Conservation (phyloP, 257 asterid genomes). For the Petunia axillaris region DNA sequence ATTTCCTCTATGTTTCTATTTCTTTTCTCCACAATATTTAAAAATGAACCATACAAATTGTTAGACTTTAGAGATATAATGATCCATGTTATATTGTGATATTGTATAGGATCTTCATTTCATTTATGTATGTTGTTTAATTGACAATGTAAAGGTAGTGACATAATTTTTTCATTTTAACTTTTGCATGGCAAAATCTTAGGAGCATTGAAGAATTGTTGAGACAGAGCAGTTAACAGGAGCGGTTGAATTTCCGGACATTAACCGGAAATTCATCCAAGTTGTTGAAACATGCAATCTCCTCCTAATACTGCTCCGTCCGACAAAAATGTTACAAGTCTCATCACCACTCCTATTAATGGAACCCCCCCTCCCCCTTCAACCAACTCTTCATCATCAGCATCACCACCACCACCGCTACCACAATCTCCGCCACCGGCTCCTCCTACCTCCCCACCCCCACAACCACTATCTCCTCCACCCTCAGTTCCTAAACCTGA, state of each 20-base stretch:
- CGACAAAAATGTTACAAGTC: background rate
- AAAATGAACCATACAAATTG: background rate
- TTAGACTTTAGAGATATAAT: no score
- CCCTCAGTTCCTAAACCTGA: slow-evolving; percentile 19
- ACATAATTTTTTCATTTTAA: background rate
- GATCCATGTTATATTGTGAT: background rate
- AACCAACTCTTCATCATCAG: slow-evolving; percentile 27
- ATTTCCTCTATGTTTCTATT: background rate
- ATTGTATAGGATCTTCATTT: background rate
- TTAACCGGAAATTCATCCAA: slow-evolving; percentile 32
- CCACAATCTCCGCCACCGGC: slow-evolving; percentile 27
- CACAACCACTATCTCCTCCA: slow-evolving; percentile 25
- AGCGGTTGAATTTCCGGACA: slow-evolving; percentile 36
- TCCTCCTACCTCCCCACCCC: slow-evolving; percentile 12
- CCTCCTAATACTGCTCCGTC: slow-evolving; percentile 26
- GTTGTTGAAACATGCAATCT: slow-evolving; percentile 23
- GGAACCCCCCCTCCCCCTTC: slow-evolving; percentile 27
- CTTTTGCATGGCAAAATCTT: slow-evolving; percentile 13
- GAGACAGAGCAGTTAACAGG: slow-evolving; percentile 30
- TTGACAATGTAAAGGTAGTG: background rate
- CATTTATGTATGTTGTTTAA: background rate
- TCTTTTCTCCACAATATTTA: background rate
- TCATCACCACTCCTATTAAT: slow-evolving; percentile 23
- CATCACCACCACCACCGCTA: slow-evolving; percentile 21
- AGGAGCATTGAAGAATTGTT: slow-evolving; percentile 32